These are phyloP conservation scores for Apiospora marii DNA, from an alignment of 2,329 filamentous ascomycete species.

Conservation along the genomic window DNA sequence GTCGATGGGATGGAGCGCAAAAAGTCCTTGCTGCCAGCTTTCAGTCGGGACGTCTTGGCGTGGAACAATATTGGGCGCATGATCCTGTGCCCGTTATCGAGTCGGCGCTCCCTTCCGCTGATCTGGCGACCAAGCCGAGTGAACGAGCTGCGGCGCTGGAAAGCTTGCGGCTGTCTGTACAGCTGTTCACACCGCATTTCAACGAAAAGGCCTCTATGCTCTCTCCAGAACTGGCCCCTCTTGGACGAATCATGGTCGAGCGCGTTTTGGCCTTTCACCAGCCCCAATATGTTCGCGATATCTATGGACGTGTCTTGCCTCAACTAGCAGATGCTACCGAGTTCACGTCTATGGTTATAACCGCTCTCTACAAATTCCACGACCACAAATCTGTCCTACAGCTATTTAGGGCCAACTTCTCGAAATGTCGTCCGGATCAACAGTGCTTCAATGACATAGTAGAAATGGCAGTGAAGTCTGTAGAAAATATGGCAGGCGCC, in stretches of 20 bases:
- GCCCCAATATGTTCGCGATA: constrained; percentile 32
- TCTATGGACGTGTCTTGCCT: constrained; percentile 45
- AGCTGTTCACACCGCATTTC: constrained; percentile 44
- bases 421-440: constrained; percentile 34
- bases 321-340: constrained; percentile 34
- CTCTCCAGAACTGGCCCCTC: constrained; percentile 28
- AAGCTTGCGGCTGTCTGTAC: constrained; percentile 36
- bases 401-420: constrained; percentile 44
- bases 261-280: constrained; percentile 37
- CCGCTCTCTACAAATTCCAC: constrained; percentile 38
- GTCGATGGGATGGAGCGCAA: constrained; percentile 43
- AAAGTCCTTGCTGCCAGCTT: constrained; percentile 41
- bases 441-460: constrained; percentile 39
- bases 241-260: constrained; percentile 42
- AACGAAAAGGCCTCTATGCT: constrained; percentile 32
- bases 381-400: constrained; percentile 45
- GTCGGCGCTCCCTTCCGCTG: constrained; percentile 33
- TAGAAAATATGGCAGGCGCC: constrained; percentile 39
- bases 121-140: constrained; percentile 31
- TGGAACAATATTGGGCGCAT: constrained; percentile 46
- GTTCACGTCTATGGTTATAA: constrained; percentile 44
- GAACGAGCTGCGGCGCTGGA: constrained; percentile 22
- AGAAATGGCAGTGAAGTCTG: constrained; percentile 43
- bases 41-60: constrained; percentile 39
- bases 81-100: constrained; percentile 46